A percentile compares a stretch with the other conserved stretches of the same genome.
These are phyloP conservation scores for Colletotrichum cordylinicola DNA, from an alignment of 2,329 filamentous ascomycete genomes.

Conservation along the genomic window DNA sequence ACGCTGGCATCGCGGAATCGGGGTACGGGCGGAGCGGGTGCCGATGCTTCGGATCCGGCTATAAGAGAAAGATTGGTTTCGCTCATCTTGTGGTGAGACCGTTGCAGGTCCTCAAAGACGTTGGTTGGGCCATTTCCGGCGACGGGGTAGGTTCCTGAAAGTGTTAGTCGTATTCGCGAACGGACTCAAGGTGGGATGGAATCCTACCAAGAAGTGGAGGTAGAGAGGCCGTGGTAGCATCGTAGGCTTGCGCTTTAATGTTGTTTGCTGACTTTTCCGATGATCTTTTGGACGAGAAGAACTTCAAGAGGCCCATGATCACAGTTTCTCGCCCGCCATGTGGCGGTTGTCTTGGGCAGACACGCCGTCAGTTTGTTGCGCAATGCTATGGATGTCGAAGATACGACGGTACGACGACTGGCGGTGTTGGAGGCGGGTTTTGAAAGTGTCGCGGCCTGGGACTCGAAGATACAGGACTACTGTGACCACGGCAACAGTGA, in stretches of 20 bases:
- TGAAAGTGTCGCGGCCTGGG: not conserved
- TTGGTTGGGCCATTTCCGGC: constrained; percentile 43
- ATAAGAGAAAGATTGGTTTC: constrained; percentile 26
- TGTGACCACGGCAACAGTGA: not conserved
- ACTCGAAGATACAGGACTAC: not conserved
- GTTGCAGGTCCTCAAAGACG: constrained; percentile 40
- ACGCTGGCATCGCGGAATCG: constrained; percentile 30
- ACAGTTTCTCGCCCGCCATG: constrained; percentile 6
- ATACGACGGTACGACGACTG: not conserved
- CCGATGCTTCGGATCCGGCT: constrained; percentile 28
- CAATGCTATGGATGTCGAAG: not conserved
- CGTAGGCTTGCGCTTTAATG: constrained; percentile 42
- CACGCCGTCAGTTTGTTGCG: not conserved
- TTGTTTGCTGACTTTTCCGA: constrained; percentile 18
- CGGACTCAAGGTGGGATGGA: not conserved
- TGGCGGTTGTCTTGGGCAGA: not conserved
- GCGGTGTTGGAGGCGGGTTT: rapidly evolving
- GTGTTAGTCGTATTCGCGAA: not conserved
- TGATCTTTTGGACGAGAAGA: constrained; percentile 35
- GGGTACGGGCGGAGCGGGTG: constrained; percentile 34
- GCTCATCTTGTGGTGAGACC: constrained; percentile 33
- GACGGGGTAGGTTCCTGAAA: constrained; percentile 43
- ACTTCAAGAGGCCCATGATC: constrained; percentile 40
- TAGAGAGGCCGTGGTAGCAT: constrained; percentile 38
- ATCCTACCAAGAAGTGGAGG: constrained; percentile 41